Conservation (phyloP, 352 stramenopile genomes). For the Globisporangium cystogenes region DNA sequence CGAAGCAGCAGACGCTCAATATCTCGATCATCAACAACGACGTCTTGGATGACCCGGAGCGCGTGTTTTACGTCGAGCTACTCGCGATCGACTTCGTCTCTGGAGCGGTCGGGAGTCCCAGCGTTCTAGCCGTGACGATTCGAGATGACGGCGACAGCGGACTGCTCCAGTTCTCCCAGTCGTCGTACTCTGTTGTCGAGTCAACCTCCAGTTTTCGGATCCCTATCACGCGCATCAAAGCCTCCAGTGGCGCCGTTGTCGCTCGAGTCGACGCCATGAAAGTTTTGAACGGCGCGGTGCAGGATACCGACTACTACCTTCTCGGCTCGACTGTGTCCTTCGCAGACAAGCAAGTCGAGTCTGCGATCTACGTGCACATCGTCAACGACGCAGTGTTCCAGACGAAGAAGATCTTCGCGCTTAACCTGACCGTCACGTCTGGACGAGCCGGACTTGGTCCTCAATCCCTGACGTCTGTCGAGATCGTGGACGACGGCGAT, state of each 20-base stretch:
- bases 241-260: conserved; percentile 21
- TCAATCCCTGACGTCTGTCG: conserved; percentile 11
- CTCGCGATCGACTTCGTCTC: conserved; percentile 12
- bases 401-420: conserved; percentile 25
- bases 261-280: conserved; percentile 17
- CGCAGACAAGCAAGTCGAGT: conserved; percentile 16
- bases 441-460: conserved; percentile 23
- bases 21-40: conserved; percentile 47
- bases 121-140: conserved; percentile 25
- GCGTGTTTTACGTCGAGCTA: conserved; percentile 40
- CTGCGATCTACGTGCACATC: conserved; percentile 21
- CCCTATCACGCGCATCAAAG: conserved; percentile 16
- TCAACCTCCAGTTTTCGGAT: conserved; percentile 14
- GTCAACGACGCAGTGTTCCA: conserved; percentile 42
- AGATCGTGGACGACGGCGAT: conserved; percentile 52
- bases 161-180: conserved; percentile 24
- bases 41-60: conserved; percentile 36
- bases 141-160: conserved; percentile 45
- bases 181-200: conserved; percentile 24
- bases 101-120: conserved; percentile 22
- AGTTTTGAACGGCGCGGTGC: conserved; percentile 6
- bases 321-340: conserved; percentile 13
- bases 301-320: conserved; percentile 30
- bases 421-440: conserved; percentile 18
- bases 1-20: conserved; percentile 15